Conservation (phyloP, 495 filamentous ascomycete genomes). For the Durotheca rogersii region DNA sequence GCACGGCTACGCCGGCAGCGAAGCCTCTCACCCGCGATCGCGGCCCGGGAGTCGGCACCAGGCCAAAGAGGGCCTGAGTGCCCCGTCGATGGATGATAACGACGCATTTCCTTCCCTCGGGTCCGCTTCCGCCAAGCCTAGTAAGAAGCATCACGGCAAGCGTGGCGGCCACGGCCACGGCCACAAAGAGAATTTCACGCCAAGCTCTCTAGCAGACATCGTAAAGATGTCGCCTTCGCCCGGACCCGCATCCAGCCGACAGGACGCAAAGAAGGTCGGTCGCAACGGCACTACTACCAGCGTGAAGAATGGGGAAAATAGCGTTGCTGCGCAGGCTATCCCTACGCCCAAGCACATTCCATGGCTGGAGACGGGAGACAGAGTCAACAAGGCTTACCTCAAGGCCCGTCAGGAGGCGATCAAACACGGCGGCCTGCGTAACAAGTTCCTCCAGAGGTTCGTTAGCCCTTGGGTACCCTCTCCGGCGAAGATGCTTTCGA, state of each 20-base stretch:
- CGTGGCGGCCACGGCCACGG: conserved; percentile 73
- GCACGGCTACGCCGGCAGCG: conserved; percentile 52
- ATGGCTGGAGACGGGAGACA: conserved; percentile 94
- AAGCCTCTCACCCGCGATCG: conserved; percentile 69
- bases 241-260: conserved; percentile 44
- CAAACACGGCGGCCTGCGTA: conserved; percentile 90
- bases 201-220: conserved; percentile 89
- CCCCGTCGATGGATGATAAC: conserved; percentile 84
- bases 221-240: conserved; percentile 91
- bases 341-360: conserved; percentile 87
- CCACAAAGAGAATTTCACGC: conserved; percentile 65
- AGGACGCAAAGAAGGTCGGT: conserved; percentile 51
- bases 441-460: conserved; percentile 96
- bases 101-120: conserved; percentile 96
- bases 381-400: conserved; percentile 88
- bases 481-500: background rate
- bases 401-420: conserved; percentile 93
- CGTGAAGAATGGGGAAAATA: conserved; percentile 70
- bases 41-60: conserved; percentile 85
- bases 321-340: conserved; percentile 76
- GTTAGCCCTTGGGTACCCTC: background rate
- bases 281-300: conserved; percentile 56
- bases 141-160: conserved; percentile 90
- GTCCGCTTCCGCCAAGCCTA: conserved; percentile 71
- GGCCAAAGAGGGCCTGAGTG: conserved; percentile 62